These are phyloP conservation scores for Phytophthora podocarpi DNA, from an alignment of 352 stramenopile species.

Conservation along the genomic window DNA sequence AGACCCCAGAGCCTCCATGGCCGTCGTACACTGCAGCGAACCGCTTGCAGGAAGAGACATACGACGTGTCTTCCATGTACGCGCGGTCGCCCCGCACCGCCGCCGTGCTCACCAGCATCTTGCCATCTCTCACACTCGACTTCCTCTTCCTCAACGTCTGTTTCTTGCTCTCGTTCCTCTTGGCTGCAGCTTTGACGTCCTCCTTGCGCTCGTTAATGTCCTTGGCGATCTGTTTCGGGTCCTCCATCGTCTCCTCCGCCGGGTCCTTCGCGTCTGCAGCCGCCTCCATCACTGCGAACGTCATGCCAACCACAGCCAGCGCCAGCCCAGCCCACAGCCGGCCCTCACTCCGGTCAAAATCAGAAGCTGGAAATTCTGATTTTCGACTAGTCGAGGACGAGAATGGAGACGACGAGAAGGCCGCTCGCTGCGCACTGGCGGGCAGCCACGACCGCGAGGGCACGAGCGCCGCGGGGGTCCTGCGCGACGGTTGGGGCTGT, in stretches of 20 bases:
- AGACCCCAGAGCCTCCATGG: slow-evolving; percentile 73
- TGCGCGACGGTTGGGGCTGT: slow-evolving; percentile 17
- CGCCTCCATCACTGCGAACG: slow-evolving; percentile 18
- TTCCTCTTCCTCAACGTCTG: slow-evolving; percentile 49
- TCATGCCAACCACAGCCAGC: slow-evolving; percentile 16
- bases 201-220: slow-evolving; percentile 33
- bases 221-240: slow-evolving; percentile 15
- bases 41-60: slow-evolving; percentile 79
- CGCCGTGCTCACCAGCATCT: slow-evolving; percentile 62
- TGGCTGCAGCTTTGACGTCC: slow-evolving; percentile 20
- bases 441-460: slow-evolving; percentile 15
- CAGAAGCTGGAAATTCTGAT: slow-evolving; percentile 5
- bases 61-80: slow-evolving; percentile 87
- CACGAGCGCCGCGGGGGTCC: slow-evolving; percentile 5
- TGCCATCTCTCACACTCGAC: slow-evolving; percentile 47
- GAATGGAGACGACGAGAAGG: slow-evolving; percentile 12
- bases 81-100: slow-evolving; percentile 75
- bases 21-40: slow-evolving; percentile 87
- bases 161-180: slow-evolving; percentile 31
- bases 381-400: slow-evolving; percentile 13
- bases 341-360: slow-evolving; percentile 19
- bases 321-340: slow-evolving; percentile 24
- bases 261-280: slow-evolving; percentile 19
- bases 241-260: slow-evolving; percentile 10
- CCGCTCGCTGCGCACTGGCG: background rate